Evolutionary conservation across 2,329 filamentous ascomycete species (phyloP).

Genomic region (Penicillium sumatraense): DNA sequence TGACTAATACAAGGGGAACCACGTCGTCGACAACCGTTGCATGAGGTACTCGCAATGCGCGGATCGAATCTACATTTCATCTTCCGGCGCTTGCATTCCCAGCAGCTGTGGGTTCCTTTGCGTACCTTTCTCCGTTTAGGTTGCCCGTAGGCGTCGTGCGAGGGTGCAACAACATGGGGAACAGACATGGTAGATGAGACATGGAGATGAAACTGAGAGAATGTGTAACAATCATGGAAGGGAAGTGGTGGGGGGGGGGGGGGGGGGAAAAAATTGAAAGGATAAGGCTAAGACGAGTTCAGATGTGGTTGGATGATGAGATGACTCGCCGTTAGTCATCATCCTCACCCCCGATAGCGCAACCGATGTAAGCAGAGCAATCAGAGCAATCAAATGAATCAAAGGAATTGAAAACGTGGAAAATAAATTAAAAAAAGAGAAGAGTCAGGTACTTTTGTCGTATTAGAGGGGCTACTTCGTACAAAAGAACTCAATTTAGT

Average conservation of each 20-base stretch:
- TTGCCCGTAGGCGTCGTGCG: neutral
- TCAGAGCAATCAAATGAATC: no score
- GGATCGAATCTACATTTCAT: constrained; percentile 16
- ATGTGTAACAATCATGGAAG: neutral
- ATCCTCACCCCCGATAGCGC: no score
- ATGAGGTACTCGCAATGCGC: constrained; percentile 7
- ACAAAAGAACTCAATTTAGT: no score
- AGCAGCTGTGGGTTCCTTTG: constrained; percentile 41
- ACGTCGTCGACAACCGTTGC: constrained; percentile 21
- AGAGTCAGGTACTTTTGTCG: no score
- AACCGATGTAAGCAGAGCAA: no score
- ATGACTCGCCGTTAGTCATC: no score
- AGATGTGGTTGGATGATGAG: no score
- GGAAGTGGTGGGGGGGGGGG: neutral
- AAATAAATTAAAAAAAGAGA: no score
- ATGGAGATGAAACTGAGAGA: neutral
- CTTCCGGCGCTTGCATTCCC: constrained; percentile 26
- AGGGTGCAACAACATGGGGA: neutral
- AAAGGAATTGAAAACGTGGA: no score
- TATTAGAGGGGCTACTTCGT: no score
- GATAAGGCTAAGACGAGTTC: no score
- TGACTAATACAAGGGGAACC: constrained; percentile 52
- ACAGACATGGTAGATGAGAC: neutral
- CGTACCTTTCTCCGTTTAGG: constrained; percentile 27
- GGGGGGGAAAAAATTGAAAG: no score